Evolutionary conservation across 2,329 filamentous ascomycete genomes (phyloP).

Genomic region (Paecilomyces dactylethromorphus): DNA sequence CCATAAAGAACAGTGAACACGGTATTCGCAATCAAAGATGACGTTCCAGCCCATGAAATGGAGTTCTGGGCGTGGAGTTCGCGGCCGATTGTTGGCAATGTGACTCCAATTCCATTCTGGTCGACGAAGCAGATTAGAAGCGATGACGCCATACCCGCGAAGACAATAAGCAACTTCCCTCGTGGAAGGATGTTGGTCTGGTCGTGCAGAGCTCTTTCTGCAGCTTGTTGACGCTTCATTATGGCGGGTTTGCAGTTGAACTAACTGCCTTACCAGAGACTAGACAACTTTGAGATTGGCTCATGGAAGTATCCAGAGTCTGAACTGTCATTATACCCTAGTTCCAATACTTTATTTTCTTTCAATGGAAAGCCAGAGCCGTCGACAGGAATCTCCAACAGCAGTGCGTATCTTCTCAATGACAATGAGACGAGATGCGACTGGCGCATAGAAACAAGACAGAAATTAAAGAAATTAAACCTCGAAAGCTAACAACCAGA

Average conservation of each 20-base stretch:
- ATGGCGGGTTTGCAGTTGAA: conserved; percentile 4
- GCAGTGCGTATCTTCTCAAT: background rate
- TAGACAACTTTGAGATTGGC: background rate
- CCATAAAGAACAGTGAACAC: conserved; percentile 61
- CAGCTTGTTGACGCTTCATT: conserved; percentile 29
- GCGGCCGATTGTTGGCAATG: conserved; percentile 47
- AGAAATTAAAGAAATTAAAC: background rate
- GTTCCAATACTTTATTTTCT: background rate
- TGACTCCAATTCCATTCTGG: conserved; percentile 50
- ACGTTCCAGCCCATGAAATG: conserved; percentile 66
- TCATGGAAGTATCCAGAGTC: background rate
- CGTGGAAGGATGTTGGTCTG: conserved; percentile 53
- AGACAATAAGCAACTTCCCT: conserved; percentile 41
- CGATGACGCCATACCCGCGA: conserved; percentile 46
- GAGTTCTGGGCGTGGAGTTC: conserved; percentile 39
- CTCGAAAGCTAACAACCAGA: background rate
- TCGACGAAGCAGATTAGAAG: conserved; percentile 52
- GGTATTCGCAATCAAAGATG: conserved; percentile 61
- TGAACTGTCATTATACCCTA: background rate
- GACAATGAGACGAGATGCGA: background rate
- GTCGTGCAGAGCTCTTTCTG: conserved; percentile 45
- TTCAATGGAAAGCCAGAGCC: background rate
- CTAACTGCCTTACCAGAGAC: background rate
- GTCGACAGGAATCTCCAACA: background rate
- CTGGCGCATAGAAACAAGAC: background rate